Percentiles rank a stretch among this genome's conserved stretches.
Evolutionary conservation across 2,329 filamentous ascomycete genomes (phyloP).

Genomic region (Hortaea sp.): DNA sequence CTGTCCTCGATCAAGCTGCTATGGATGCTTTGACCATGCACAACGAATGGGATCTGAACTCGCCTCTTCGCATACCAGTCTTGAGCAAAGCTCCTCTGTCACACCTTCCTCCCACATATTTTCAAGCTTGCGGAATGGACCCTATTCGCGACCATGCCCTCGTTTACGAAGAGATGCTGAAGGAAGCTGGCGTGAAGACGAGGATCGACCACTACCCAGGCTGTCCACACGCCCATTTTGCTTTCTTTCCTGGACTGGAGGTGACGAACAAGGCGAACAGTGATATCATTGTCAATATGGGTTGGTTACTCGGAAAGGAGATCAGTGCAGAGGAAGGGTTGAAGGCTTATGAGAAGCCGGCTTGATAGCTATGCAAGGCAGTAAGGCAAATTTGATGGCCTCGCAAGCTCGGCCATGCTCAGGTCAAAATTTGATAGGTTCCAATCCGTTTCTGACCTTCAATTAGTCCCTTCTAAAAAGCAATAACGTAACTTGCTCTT

Average conservation of each 20-base stretch:
- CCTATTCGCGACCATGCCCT: conserved; percentile 43
- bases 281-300: conserved; percentile 24
- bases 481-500: too few species aligned
- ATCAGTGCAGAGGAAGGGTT: conserved; percentile 7
- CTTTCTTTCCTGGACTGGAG: conserved; percentile 23
- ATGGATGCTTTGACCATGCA: conserved; percentile 8
- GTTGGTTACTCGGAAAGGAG: conserved; percentile 25
- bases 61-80: conserved; percentile 22
- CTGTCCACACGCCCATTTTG: conserved; percentile 33
- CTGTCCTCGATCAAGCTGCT: conserved; percentile 19
- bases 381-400: too few species aligned
- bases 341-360: not conserved
- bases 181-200: conserved; percentile 36
- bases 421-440: too few species aligned
- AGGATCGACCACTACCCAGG: conserved; percentile 35
- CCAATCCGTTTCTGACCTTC: too few species aligned
- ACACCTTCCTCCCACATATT: conserved; percentile 36
- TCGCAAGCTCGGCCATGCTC: too few species aligned
- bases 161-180: conserved; percentile 41
- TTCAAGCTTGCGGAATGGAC: conserved; percentile 44
- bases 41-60: conserved; percentile 9
- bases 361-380: not conserved
- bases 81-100: conserved; percentile 22
- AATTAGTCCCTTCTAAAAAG: too few species aligned
- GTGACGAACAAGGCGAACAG: conserved; percentile 16